Conservation (phyloP, 352 stramenopile genomes). For the Pythium brachiatum region DNA sequence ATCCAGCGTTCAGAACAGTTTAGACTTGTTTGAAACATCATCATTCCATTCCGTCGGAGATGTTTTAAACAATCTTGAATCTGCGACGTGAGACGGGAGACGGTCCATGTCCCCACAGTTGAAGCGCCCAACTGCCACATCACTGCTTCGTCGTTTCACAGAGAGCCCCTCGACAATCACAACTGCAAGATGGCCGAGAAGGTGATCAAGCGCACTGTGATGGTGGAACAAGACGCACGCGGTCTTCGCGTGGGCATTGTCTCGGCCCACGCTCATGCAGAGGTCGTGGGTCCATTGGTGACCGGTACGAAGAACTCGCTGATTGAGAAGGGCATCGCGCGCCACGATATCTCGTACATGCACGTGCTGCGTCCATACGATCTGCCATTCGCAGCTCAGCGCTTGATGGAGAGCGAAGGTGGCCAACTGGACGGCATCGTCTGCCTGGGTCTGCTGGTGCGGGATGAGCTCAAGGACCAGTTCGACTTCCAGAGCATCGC, state of each 20-base stretch:
- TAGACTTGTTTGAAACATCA: neutral
- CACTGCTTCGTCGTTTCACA: no score
- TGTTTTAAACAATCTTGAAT: conserved; percentile 13
- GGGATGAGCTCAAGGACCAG: conserved; percentile 19
- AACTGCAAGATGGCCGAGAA: conserved; percentile 20
- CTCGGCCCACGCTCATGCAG: conserved; percentile 15
- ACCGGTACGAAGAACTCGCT: conserved; percentile 19
- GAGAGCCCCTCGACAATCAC: no score
- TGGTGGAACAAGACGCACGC: conserved; percentile 1
- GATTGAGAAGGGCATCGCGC: conserved; percentile 17
- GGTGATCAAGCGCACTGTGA: conserved; percentile 1
- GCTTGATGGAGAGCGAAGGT: conserved; percentile 14
- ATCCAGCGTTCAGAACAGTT: neutral
- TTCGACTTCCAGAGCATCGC: conserved; percentile 22
- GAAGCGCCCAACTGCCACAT: neutral
- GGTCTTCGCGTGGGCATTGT: conserved; percentile 23
- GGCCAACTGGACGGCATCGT: conserved; percentile 16
- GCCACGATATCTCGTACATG: conserved; percentile 20
- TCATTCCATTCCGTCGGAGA: no score
- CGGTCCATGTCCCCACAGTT: neutral
- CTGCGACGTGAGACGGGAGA: conserved; percentile 8
- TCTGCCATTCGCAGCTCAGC: conserved; percentile 24
- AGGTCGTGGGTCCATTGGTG: conserved; percentile 22
- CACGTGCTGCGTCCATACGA: conserved; percentile 21
- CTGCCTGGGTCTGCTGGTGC: conserved; percentile 23